phyloP scores from a whole-genome alignment of 73 alveolate genomes.

The Paramecium caudatum region DNA sequence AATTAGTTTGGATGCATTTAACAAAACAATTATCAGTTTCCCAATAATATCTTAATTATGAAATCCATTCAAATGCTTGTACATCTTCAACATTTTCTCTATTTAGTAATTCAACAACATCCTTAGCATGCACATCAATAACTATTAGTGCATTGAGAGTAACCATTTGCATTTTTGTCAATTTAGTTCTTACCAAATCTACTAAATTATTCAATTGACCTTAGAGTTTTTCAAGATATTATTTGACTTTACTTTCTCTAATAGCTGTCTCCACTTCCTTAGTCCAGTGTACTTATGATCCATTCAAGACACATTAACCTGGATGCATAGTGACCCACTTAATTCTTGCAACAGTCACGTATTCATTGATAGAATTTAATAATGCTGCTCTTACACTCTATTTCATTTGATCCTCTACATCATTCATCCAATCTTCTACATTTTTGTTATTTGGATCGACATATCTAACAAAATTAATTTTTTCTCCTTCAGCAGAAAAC shows the following conservation, averaged over 20 bases:
- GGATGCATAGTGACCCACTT: slow-evolving; percentile 99
- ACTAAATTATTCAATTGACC: slow-evolving; percentile 94
- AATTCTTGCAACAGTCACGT: slow-evolving; percentile 91
- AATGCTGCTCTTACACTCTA: slow-evolving; percentile 94
- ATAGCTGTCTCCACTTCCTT: slow-evolving; percentile 98
- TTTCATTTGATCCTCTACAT: slow-evolving; percentile 98
- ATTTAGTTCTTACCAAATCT: slow-evolving; percentile 89
- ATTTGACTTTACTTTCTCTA: slow-evolving; percentile 83
- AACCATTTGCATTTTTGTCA: slow-evolving; percentile 84
- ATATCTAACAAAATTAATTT: slow-evolving; percentile 1
- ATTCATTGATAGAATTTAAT: slow-evolving; percentile 92
- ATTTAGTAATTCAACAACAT: slow-evolving; percentile 95
- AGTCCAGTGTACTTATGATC: slow-evolving; percentile 99
- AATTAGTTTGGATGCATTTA: slow-evolving; percentile 98
- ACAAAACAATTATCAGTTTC: slow-evolving; percentile 96
- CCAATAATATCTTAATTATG: slow-evolving; percentile 99
- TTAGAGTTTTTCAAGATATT: slow-evolving; percentile 82
- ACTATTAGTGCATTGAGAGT: slow-evolving; percentile 94
- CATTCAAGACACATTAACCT: slow-evolving; percentile 99
- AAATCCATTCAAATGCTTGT: slow-evolving; percentile 99
- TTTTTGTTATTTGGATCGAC: slow-evolving; percentile 54
- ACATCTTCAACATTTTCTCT: slow-evolving; percentile 89
- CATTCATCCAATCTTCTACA: slow-evolving; percentile 92
- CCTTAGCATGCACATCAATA: slow-evolving; percentile 97
- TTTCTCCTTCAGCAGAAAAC: slow-evolving; percentile 82